phyloP scores from a whole-genome alignment of 2,329 filamentous ascomycete genomes.

The Neofusicoccum kwambonambiense region DNA sequence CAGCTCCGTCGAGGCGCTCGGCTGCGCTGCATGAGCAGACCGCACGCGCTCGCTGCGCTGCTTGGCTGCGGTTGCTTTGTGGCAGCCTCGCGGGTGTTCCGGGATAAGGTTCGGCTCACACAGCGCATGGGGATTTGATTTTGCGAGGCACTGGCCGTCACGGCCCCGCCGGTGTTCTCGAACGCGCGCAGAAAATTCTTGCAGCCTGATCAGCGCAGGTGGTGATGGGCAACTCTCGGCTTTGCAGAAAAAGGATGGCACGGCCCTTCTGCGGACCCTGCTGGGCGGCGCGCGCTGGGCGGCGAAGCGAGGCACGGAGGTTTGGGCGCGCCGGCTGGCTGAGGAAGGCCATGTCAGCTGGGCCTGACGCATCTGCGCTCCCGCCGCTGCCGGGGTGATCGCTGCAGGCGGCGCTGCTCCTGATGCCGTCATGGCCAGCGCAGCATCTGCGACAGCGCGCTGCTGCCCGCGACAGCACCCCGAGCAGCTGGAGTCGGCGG shows the following conservation, averaged over 20 bases:
- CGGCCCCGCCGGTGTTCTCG: background rate
- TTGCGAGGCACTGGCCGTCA: background rate
- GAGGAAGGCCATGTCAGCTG: background rate
- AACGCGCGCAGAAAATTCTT: background rate
- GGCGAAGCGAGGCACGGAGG: background rate
- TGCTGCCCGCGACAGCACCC: background rate
- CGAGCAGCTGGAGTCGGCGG: background rate
- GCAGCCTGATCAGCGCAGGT: slow-evolving; percentile 5
- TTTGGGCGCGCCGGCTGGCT: background rate
- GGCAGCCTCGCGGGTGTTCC: background rate
- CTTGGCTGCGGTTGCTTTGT: background rate
- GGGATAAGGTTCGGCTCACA: background rate
- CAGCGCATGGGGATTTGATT: background rate
- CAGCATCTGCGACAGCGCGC: background rate
- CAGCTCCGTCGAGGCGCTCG: background rate
- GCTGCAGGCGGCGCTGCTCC: background rate
- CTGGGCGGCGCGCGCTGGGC: background rate
- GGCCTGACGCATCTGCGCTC: background rate
- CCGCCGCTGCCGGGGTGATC: background rate
- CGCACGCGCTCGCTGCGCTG: background rate
- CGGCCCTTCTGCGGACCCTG: slow-evolving; percentile 1
- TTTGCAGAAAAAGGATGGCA: background rate
- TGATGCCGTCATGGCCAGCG: background rate
- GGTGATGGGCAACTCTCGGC: slow-evolving; percentile 1
- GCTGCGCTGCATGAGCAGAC: background rate